These are phyloP conservation scores for Neofusicoccum umdonicola DNA, from an alignment of 2,329 filamentous ascomycete species.

Conservation along the genomic window DNA sequence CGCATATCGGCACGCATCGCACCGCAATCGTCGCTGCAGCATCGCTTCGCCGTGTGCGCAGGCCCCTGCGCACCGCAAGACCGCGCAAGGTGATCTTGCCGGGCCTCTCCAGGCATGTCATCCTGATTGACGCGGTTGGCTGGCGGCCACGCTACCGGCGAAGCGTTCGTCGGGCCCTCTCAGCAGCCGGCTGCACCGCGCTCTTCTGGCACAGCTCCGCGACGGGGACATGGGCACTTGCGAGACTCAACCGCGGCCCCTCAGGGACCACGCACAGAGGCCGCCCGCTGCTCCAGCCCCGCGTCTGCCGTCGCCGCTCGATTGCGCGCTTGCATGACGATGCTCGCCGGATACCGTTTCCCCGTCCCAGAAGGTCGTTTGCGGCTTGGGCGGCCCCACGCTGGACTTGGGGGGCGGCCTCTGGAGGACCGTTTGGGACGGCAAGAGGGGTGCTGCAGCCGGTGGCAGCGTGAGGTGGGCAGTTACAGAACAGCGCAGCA, in stretches of 20 bases:
- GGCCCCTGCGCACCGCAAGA: neutral
- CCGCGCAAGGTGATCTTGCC: neutral
- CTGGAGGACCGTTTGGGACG: no score
- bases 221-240: neutral
- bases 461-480: no score
- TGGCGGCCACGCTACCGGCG: neutral
- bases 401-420: no score
- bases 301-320: neutral
- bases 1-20: slow-evolving; percentile 8
- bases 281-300: neutral
- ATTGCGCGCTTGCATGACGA: slow-evolving; percentile 12
- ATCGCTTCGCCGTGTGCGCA: neutral
- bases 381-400: neutral
- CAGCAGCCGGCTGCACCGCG: slow-evolving; percentile 3
- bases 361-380: slow-evolving; percentile 3
- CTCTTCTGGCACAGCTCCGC: slow-evolving; percentile 9
- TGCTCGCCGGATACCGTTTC: slow-evolving; percentile 13
- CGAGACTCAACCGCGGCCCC: neutral
- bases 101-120: slow-evolving; percentile 1
- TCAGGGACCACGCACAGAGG: neutral
- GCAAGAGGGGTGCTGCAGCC: no score
- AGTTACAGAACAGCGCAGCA: no score
- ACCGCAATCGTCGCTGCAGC: neutral
- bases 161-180: neutral
- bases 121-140: slow-evolving; percentile 10